phyloP scores from a whole-genome alignment of 495 filamentous ascomycete genomes.

The Penicilliopsis zonata region DNA sequence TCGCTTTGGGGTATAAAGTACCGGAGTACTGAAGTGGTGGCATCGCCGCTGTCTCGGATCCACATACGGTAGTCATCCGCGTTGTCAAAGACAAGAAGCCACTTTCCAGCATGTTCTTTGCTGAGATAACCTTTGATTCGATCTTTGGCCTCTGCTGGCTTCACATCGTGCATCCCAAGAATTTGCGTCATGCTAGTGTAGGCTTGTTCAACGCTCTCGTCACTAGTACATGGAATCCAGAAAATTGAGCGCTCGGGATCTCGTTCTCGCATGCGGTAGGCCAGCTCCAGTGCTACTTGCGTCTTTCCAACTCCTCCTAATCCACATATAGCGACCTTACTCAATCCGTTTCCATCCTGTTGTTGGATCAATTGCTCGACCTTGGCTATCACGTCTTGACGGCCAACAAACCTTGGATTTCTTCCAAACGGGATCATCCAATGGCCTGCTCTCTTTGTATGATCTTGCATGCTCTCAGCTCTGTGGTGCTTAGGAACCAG shows the following conservation, averaged over 20 bases:
- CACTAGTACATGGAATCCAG: slow-evolving; percentile 32
- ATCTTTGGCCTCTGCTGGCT: slow-evolving; percentile 7
- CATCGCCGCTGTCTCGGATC: neutral
- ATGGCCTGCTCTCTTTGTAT: neutral
- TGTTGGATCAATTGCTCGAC: slow-evolving; percentile 6
- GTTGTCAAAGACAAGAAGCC: slow-evolving; percentile 15
- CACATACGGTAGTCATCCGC: slow-evolving; percentile 10
- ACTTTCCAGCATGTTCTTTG: slow-evolving; percentile 4
- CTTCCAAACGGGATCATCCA: slow-evolving; percentile 18
- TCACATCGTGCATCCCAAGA: slow-evolving; percentile 8
- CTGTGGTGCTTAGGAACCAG: slow-evolving; percentile 3
- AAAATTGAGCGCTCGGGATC: slow-evolving; percentile 31
- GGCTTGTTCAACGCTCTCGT: slow-evolving; percentile 30
- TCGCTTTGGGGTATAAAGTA: slow-evolving; percentile 2
- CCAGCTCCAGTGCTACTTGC: slow-evolving; percentile 36
- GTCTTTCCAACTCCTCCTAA: slow-evolving; percentile 41
- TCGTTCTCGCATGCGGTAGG: slow-evolving; percentile 22
- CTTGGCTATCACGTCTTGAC: slow-evolving; percentile 6
- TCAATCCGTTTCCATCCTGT: neutral
- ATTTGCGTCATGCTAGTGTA: slow-evolving; percentile 27
- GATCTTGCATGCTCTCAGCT: no score
- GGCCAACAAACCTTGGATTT: slow-evolving; percentile 18
- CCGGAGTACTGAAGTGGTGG: slow-evolving; percentile 4
- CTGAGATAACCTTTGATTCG: slow-evolving; percentile 13
- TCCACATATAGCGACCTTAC: slow-evolving; percentile 22